A percentile compares a stretch with the other conserved stretches of the same genome.
Evolutionary conservation across 192 early-diverging fungal species (phyloP).

Genomic region (Rhizoclosmatium sp.): DNA sequence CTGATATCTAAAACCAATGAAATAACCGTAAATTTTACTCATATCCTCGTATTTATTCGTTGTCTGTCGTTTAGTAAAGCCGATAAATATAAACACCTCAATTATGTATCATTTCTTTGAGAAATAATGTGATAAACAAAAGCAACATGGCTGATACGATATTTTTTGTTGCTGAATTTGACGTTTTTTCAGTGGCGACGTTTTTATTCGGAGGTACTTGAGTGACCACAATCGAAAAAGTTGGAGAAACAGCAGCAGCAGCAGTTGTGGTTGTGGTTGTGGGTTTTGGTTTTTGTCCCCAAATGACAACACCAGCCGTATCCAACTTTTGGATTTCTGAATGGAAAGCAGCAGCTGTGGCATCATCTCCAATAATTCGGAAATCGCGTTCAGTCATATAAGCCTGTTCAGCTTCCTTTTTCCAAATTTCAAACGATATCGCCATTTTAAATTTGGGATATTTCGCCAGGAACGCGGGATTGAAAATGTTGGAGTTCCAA

Average conservation of each 20-base stretch:
- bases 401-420: neutral
- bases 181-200: too few relatives aligned
- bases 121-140: too few relatives aligned
- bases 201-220: neutral
- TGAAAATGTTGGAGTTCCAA: slow-evolving; percentile 9
- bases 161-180: too few relatives aligned
- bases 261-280: neutral
- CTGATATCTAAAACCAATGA: slow-evolving; percentile 1
- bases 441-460: slow-evolving; percentile 14
- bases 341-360: neutral
- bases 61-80: too few relatives aligned
- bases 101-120: too few relatives aligned
- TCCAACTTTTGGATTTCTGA: neutral
- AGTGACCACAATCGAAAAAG: neutral
- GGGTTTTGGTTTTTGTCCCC: neutral
- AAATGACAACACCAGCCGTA: neutral
- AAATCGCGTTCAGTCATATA: slow-evolving; percentile 3
- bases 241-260: neutral
- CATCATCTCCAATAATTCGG: neutral
- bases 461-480: neutral
- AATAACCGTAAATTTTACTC: too few relatives aligned
- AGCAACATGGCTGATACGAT: too few relatives aligned
- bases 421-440: slow-evolving; percentile 20
- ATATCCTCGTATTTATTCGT: too few relatives aligned
- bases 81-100: too few relatives aligned